Percentiles rank a stretch among this genome's conserved stretches.
These are phyloP conservation scores for Scleroderma citrinum DNA, from an alignment of 768 basidiomycete species.

Conservation along the genomic window DNA sequence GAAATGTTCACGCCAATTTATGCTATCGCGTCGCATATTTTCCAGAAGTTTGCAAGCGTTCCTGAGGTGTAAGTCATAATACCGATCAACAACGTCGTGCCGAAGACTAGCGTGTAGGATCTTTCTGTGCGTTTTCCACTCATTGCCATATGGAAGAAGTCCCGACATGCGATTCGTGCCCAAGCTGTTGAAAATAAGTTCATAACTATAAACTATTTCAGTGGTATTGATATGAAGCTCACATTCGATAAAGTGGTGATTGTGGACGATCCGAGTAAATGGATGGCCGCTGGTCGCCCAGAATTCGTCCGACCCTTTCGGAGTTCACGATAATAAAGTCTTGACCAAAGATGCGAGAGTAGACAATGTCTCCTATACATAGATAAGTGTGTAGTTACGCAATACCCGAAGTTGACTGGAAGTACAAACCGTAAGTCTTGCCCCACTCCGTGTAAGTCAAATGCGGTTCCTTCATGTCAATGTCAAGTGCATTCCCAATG, in stretches of 20 bases:
- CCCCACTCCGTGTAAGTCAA: constrained; percentile 15
- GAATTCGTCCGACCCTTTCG: background rate
- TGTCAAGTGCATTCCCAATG: constrained; percentile 11
- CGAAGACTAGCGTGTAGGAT: constrained; percentile 9
- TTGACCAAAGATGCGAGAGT: background rate
- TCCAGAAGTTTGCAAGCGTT: background rate
- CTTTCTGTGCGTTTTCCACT: constrained; percentile 13
- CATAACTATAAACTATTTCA: too few relatives aligned
- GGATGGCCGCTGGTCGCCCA: constrained; percentile 1
- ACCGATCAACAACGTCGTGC: constrained; percentile 1
- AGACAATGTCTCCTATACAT: constrained; percentile 3
- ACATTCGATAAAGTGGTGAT: background rate
- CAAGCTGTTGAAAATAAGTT: constrained; percentile 3
- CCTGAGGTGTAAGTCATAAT: constrained; percentile 3
- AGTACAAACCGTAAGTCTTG: constrained; percentile 13
- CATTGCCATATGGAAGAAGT: constrained; percentile 10
- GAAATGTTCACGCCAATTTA: background rate
- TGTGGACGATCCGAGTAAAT: constrained; percentile 3
- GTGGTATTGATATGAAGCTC: background rate
- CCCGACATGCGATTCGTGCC: constrained; percentile 6
- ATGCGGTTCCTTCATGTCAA: constrained; percentile 5
- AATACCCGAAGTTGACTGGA: background rate
- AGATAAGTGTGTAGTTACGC: background rate
- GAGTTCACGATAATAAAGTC: constrained; percentile 7
- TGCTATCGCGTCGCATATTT: background rate